Percentiles rank a stretch among this genome's conserved stretches.
These are phyloP conservation scores for Kernera saxatilis DNA, from an alignment of 345 rosid species.

Conservation along the genomic window DNA sequence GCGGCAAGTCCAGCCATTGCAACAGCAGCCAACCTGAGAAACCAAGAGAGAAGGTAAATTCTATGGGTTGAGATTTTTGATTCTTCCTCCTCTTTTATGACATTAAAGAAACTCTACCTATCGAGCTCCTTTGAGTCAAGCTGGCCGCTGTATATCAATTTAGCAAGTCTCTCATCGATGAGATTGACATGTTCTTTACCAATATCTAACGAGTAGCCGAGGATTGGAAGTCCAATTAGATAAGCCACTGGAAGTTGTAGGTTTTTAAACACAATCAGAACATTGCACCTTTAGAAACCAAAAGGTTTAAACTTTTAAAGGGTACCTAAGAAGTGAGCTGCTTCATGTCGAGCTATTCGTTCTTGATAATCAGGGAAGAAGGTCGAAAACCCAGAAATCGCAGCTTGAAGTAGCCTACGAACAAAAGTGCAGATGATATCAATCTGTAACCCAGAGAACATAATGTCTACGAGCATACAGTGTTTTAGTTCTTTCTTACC, in stretches of 20 bases:
- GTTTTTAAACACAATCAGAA: slow-evolving; percentile 1
- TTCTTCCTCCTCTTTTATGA: background rate
- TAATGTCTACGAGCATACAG: background rate
- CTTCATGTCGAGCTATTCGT: slow-evolving; percentile 80
- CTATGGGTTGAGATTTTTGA: background rate
- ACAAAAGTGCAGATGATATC: background rate
- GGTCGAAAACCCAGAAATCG: slow-evolving; percentile 65
- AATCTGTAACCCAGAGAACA: background rate
- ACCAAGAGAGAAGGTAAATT: background rate
- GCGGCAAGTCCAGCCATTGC: slow-evolving; percentile 98
- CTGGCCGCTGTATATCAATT: slow-evolving; percentile 83
- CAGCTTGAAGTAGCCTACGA: slow-evolving; percentile 83
- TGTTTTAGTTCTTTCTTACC: slow-evolving; percentile 40
- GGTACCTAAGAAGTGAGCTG: slow-evolving; percentile 84
- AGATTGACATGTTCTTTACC: slow-evolving; percentile 96
- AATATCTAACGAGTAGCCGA: slow-evolving; percentile 82
- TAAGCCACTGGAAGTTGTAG: slow-evolving; percentile 55
- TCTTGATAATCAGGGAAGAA: slow-evolving; percentile 89
- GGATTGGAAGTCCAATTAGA: slow-evolving; percentile 80
- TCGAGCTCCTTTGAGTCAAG: slow-evolving; percentile 83
- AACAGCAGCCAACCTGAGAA: slow-evolving; percentile 69
- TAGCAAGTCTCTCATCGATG: slow-evolving; percentile 69
- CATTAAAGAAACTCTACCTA: slow-evolving; percentile 38
- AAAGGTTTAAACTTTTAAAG: background rate
- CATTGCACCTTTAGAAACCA: background rate